Evolutionary conservation across 2,329 filamentous ascomycete species (phyloP), one percentile per base, ranked within the genome.

Genomic region (Fusarium sp.): DNA sequence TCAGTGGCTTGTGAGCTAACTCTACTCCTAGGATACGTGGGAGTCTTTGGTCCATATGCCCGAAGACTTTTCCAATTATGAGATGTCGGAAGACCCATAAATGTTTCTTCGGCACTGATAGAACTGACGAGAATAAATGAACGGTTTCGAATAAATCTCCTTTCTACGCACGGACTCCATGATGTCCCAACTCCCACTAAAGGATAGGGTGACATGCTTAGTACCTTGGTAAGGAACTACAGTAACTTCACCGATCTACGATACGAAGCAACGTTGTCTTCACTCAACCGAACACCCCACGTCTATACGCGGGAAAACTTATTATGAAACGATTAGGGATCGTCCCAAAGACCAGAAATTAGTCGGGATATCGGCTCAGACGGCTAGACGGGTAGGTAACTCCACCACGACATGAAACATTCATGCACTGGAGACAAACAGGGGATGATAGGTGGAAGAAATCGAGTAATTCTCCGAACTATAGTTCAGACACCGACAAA

Each of bases 21-120:
- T 0, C 10, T 36, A 11, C 1, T 12, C 34, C 0, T 6, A 65
- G 62, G 62, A 65, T 34, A 65, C 57, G 28, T 65, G 62, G 62
- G 62, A 65, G 17, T 62, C 62, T 3, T 44, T 65, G 10, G 56
- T 65, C 2, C 62, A 65, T 15, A 67, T 65, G 34, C 62, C 62
- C 1, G 62, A 67, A 4, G 62, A 67, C 0, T 39, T 65, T 3
- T 61, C 52, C 1, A 42, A 57, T 7, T 62, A 62, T 2, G 62
- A 67, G 2, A 50, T 66, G 38, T 28, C 30, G 2, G 50, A 67
- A 2, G 58, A 26, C 1, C 34, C 9, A 7, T 55, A 44, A 10
- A 7, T 15, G 20, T 40, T 2, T n/a, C 11, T 12, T 12, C 7
- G 10, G n/a, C 38, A 21, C 10, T 7, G 28, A 6, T 14, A 6